These are phyloP conservation scores for Stagonosporopsis vannaccii DNA, from an alignment of 2,329 filamentous ascomycete genomes.

Conservation along the genomic window DNA sequence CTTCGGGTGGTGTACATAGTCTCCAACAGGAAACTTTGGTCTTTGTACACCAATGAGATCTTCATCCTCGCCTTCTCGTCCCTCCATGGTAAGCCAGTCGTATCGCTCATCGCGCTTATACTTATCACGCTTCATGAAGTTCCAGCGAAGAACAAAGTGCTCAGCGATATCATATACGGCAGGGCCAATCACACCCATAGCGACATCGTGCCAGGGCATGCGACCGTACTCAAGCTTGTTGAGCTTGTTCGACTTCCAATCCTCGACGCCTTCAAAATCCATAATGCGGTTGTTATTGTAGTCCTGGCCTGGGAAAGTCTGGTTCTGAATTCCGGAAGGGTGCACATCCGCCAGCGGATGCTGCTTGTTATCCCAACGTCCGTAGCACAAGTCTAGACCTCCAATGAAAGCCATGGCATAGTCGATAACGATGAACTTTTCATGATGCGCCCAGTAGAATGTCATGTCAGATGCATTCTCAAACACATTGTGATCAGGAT, in stretches of 20 bases:
- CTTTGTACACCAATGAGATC: conserved; percentile 88
- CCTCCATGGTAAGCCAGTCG: conserved; percentile 84
- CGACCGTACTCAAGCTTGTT: conserved; percentile 90
- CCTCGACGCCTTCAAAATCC: conserved; percentile 89
- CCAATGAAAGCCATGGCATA: conserved; percentile 92
- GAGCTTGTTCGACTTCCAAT: conserved; percentile 93
- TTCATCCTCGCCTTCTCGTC: conserved; percentile 78
- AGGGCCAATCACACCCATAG: conserved; percentile 89
- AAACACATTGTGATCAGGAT: conserved; percentile 93
- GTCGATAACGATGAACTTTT: conserved; percentile 96
- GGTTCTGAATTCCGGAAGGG: conserved; percentile 79
- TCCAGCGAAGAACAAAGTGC: conserved; percentile 94
- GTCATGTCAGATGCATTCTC: conserved; percentile 96
- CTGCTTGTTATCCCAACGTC: conserved; percentile 88
- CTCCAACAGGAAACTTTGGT: conserved; percentile 86
- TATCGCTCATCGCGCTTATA: conserved; percentile 88
- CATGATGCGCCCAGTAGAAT: conserved; percentile 97
- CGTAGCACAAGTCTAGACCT: conserved; percentile 93
- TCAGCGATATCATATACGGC: conserved; percentile 94
- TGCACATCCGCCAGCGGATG: conserved; percentile 88
- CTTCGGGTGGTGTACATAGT: conserved; percentile 83
- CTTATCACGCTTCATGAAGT: conserved; percentile 96
- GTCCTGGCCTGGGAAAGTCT: conserved; percentile 94
- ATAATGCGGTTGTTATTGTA: conserved; percentile 98
- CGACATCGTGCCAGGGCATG: conserved; percentile 98